These are phyloP conservation scores for Diplodia sapinea DNA, from an alignment of 2,329 filamentous ascomycete genomes.

Conservation along the genomic window DNA sequence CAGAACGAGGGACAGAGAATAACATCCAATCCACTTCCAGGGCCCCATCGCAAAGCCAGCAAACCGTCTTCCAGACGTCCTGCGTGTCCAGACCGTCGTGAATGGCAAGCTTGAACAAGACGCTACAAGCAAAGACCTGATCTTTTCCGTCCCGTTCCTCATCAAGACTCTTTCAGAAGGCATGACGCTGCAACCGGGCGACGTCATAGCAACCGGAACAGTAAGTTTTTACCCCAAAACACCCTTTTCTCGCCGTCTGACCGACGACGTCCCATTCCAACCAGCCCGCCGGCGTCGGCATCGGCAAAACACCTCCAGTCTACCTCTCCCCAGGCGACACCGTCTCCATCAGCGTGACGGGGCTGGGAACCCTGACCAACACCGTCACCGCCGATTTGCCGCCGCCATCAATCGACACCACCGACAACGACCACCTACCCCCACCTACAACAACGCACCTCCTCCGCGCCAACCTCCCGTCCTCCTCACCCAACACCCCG, in stretches of 20 bases:
- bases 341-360: slow-evolving; percentile 44
- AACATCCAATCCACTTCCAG: slow-evolving; percentile 25
- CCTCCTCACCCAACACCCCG: slow-evolving; percentile 36
- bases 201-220: slow-evolving; percentile 57
- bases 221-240: no score
- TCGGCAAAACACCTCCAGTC: slow-evolving; percentile 44
- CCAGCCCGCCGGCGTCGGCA: slow-evolving; percentile 52
- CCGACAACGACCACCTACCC: no score
- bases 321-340: slow-evolving; percentile 52
- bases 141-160: slow-evolving; percentile 57
- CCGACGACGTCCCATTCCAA: no score
- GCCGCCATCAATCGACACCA: no score
- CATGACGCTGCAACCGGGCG: slow-evolving; percentile 50
- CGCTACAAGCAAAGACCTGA: slow-evolving; percentile 50
- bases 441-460: no score
- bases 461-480: slow-evolving; percentile 42
- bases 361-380: slow-evolving; percentile 45
- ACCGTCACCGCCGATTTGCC: slow-evolving; percentile 40
- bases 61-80: slow-evolving; percentile 49
- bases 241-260: no score
- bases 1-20: not conserved
- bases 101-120: slow-evolving; percentile 60
- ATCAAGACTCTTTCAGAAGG: slow-evolving; percentile 55
- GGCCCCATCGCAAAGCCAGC: slow-evolving; percentile 60
- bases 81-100: slow-evolving; percentile 54